Evolutionary conservation across 495 filamentous ascomycete genomes (phyloP).

Genomic region (Neurospora terricola): DNA sequence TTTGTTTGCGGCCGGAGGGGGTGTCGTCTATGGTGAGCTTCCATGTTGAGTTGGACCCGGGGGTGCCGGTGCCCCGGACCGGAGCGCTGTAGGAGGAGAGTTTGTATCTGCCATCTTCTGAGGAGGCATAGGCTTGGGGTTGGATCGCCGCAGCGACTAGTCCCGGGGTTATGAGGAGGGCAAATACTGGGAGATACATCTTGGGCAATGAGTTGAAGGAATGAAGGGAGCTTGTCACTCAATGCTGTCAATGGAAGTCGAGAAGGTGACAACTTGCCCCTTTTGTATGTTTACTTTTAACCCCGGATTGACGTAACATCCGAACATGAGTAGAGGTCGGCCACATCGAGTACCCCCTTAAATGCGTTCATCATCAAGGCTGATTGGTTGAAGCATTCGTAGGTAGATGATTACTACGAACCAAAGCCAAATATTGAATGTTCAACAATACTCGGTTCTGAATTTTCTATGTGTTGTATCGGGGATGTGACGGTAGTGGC

Average conservation of each 20-base stretch:
- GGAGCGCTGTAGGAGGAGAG: conserved; percentile 32
- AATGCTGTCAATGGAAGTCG: background rate
- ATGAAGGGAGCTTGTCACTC: background rate
- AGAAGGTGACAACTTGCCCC: background rate
- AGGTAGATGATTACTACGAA: background rate
- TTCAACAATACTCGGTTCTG: background rate
- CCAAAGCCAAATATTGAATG: background rate
- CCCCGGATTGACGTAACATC: background rate
- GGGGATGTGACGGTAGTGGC: background rate
- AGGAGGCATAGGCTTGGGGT: conserved; percentile 32
- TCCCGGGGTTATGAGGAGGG: conserved; percentile 12
- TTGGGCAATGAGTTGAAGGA: background rate
- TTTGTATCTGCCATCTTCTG: conserved; percentile 36
- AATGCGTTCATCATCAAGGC: background rate
- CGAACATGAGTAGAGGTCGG: background rate
- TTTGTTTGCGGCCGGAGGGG: conserved; percentile 35
- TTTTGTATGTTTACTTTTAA: background rate
- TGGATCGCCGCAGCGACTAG: background rate
- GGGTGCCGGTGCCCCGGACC: conserved; percentile 30
- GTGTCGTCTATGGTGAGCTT: conserved; percentile 41
- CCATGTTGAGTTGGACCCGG: conserved; percentile 36
- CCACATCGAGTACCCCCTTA: background rate
- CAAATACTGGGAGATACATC: background rate
- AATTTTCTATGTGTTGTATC: background rate
- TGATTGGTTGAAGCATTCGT: background rate